These are phyloP conservation scores for Boletus mariae DNA, from an alignment of 1,284 basidiomycete species.

Conservation along the genomic window DNA sequence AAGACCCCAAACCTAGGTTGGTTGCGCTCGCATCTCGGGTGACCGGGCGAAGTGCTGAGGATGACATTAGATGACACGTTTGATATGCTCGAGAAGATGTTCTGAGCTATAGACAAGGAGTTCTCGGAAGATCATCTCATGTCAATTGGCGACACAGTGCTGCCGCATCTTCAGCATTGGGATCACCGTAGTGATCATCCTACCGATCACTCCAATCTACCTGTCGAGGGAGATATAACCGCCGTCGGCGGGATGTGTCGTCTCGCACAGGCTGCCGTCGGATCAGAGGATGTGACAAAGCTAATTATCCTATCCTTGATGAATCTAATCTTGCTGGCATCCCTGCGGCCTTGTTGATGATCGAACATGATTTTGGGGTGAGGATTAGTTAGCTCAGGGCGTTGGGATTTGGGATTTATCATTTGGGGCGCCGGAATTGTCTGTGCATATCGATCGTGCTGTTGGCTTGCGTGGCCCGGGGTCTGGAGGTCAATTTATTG, in stretches of 20 bases:
- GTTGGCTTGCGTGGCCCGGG: too few species aligned
- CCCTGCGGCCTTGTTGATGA: too few species aligned
- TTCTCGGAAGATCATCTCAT: neutral
- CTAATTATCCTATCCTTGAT: too few species aligned
- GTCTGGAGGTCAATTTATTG: too few species aligned
- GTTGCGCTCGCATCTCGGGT: neutral
- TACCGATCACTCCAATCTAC: neutral
- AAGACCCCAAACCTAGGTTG: slow-evolving; percentile 19
- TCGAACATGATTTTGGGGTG: too few species aligned
- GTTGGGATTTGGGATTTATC: too few species aligned
- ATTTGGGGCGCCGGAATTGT: too few species aligned
- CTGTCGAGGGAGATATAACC: neutral
- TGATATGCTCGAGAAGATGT: slow-evolving; percentile 23
- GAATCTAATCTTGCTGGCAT: too few species aligned
- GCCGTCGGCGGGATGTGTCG: neutral
- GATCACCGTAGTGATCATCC: neutral
- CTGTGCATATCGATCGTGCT: too few species aligned
- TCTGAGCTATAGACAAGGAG: slow-evolving; percentile 8
- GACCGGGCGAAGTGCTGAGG: neutral
- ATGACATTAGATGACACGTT: slow-evolving; percentile 17
- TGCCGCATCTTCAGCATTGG: neutral
- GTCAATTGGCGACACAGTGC: neutral
- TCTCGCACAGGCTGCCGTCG: too few species aligned
- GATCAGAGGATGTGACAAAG: too few species aligned
- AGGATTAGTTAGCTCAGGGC: too few species aligned